Evolutionary conservation across 2,329 filamentous ascomycete species (phyloP).

Genomic region (Chrysoporthe cubensis): DNA sequence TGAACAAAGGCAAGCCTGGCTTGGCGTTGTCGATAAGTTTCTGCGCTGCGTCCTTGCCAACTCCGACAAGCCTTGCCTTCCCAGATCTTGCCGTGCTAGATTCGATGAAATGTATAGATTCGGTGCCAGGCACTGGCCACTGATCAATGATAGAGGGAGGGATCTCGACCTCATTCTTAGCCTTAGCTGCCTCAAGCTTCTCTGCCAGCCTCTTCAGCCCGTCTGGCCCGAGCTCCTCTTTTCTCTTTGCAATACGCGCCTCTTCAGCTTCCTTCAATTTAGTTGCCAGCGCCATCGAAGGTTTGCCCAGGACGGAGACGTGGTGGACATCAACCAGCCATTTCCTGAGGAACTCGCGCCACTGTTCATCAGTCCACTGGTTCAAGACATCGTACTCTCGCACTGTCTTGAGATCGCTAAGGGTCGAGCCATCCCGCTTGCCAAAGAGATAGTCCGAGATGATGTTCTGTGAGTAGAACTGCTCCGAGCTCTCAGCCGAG

Average conservation of each 20-base stretch:
- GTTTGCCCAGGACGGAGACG: slow-evolving; percentile 85
- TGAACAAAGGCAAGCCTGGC: slow-evolving; percentile 72
- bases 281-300: slow-evolving; percentile 77
- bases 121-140: slow-evolving; percentile 81
- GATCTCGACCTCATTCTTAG: slow-evolving; percentile 86
- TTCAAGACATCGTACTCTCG: slow-evolving; percentile 70
- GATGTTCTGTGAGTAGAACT: slow-evolving; percentile 81
- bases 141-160: slow-evolving; percentile 78
- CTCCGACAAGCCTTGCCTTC: slow-evolving; percentile 71
- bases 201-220: slow-evolving; percentile 76
- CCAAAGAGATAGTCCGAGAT: slow-evolving; percentile 95
- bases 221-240: slow-evolving; percentile 77
- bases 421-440: slow-evolving; percentile 77
- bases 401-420: slow-evolving; percentile 62
- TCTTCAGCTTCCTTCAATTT: slow-evolving; percentile 83
- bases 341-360: slow-evolving; percentile 79
- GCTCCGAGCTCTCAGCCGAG: slow-evolving; percentile 77
- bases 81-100: slow-evolving; percentile 85
- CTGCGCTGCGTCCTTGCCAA: slow-evolving; percentile 71
- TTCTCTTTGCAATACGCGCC: slow-evolving; percentile 76
- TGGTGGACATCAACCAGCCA: slow-evolving; percentile 88
- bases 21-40: slow-evolving; percentile 72
- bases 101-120: slow-evolving; percentile 94
- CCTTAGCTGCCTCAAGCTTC: slow-evolving; percentile 80
- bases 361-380: slow-evolving; percentile 80